Evolutionary conservation across 2,329 filamentous ascomycete genomes (phyloP), one percentile per base, ranked within the genome.

Genomic region (Colletotrichum karsti): DNA sequence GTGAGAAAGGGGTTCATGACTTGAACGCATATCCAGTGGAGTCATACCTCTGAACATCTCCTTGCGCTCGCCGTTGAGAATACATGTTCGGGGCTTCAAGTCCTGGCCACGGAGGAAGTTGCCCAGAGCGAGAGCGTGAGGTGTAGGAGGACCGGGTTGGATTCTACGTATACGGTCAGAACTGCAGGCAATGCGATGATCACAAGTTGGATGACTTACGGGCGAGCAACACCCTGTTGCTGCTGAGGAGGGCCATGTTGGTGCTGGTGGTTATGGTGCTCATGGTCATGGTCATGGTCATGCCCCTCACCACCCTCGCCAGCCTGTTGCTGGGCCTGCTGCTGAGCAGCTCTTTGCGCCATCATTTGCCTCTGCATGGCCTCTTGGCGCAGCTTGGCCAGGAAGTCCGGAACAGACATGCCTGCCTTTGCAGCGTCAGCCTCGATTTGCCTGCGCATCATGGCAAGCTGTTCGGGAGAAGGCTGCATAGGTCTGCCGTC

Each of bases 21-120:
- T 12, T 12, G 20, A 7, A 7, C n/a, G n/a, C n/a, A n/a, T n/a
- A n/a, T n/a, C n/a, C n/a, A n/a, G n/a, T n/a, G n/a, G n/a, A n/a
- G n/a, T n/a, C 77, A 55, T 84, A 95, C 94, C 94, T 87, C 92
- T 92, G 82, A 99, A 98, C 93, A 99, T 97, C 72, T 99, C 95
- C 83, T 97, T 98, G 75, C 96, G 90, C 86, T 98, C 95, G 75
- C 96, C 96, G 72, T 98, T 95, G 72, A 98, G 88, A 71, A 99
- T 97, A 78, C 93, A 95, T 18, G 95, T 98, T 71, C 96, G 88
- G 18, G 89, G 87, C 87, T 99, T 99, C 72, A 99, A 83, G 67
- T 96, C 89, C 82, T 98, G 95, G 66, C 87, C 81, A 73, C 91
- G 90, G 67, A 99, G 83, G 82, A 97, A 99, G 76, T 93, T 92